phyloP scores from a whole-genome alignment of 2,329 filamentous ascomycete species.

The Aspergillus puulaauensis region DNA sequence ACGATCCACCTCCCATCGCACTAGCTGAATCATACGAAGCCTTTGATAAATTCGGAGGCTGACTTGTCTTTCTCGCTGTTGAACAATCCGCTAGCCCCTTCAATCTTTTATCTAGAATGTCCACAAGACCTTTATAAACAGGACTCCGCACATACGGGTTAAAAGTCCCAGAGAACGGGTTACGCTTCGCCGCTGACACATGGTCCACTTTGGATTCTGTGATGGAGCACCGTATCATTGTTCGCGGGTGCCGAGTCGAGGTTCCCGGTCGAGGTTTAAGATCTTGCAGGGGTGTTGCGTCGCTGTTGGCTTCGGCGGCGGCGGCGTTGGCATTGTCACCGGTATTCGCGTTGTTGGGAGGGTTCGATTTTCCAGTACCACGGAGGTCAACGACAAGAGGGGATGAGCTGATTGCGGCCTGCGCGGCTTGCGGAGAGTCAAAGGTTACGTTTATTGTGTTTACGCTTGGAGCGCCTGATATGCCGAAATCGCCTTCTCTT shows the following conservation, averaged over 20 bases:
- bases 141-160: constrained; percentile 20
- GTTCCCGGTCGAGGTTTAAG: background rate
- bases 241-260: background rate
- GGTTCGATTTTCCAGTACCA: background rate
- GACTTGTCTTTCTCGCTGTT: constrained; percentile 23
- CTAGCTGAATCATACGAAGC: constrained; percentile 15
- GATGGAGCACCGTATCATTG: background rate
- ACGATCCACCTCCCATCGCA: constrained; percentile 25
- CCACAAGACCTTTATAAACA: constrained; percentile 31
- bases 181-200: constrained; percentile 25
- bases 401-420: constrained; percentile 32
- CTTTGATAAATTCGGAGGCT: too few species aligned
- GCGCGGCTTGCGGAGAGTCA: constrained; percentile 35
- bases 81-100: constrained; percentile 33
- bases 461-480: background rate
- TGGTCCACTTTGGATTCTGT: constrained; percentile 30
- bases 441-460: constrained; percentile 36
- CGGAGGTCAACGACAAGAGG: constrained; percentile 15
- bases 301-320: background rate
- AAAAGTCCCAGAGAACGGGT: constrained; percentile 33
- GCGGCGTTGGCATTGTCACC: too few species aligned
- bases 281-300: background rate
- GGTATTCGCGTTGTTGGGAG: background rate
- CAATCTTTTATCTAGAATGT: constrained; percentile 19
- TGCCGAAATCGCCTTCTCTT: background rate